A percentile compares a stretch with the other conserved stretches of the same genome.
Evolutionary conservation across 2,329 filamentous ascomycete genomes (phyloP).

Genomic region (Colletotrichum cuscutae): DNA sequence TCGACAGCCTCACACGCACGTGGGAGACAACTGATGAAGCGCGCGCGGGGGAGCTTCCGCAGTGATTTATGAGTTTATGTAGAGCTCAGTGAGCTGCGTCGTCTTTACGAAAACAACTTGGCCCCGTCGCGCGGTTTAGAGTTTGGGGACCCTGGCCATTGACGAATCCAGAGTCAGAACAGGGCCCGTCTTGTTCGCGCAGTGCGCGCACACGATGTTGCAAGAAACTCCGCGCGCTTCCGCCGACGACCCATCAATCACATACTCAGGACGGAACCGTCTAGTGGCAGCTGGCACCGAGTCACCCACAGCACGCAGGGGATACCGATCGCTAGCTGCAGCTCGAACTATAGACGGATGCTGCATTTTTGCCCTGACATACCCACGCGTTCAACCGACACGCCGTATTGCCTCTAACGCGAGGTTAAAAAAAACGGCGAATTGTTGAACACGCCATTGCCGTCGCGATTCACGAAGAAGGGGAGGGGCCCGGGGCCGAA

Average conservation of each 20-base stretch:
- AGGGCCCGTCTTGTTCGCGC: not conserved
- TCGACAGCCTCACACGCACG: not conserved
- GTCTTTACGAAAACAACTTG: not conserved
- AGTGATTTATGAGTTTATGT: not conserved
- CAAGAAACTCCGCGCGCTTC: slow-evolving; percentile 10
- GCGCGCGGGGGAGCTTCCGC: not conserved
- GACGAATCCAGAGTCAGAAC: not conserved
- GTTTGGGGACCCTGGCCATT: slow-evolving; percentile 9
- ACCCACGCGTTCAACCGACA: slow-evolving; percentile 4
- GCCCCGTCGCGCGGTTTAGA: slow-evolving; percentile 18
- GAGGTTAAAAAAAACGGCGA: not conserved
- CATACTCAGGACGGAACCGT: not conserved
- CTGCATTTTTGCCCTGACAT: not conserved
- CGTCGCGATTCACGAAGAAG: not conserved
- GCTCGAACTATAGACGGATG: not conserved
- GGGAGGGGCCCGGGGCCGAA: not conserved
- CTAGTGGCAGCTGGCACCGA: slow-evolving; percentile 8
- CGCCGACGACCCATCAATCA: not conserved
- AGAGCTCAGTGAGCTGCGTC: not conserved
- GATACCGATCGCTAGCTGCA: slow-evolving; percentile 21
- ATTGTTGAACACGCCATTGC: not conserved
- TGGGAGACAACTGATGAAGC: not conserved
- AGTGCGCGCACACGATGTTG: not conserved
- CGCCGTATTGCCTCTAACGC: slow-evolving; percentile 2
- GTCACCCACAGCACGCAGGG: slow-evolving; percentile 11